These are phyloP conservation scores for Aphanomyces stellatus DNA, from an alignment of 352 stramenopile genomes.

Conservation along the genomic window DNA sequence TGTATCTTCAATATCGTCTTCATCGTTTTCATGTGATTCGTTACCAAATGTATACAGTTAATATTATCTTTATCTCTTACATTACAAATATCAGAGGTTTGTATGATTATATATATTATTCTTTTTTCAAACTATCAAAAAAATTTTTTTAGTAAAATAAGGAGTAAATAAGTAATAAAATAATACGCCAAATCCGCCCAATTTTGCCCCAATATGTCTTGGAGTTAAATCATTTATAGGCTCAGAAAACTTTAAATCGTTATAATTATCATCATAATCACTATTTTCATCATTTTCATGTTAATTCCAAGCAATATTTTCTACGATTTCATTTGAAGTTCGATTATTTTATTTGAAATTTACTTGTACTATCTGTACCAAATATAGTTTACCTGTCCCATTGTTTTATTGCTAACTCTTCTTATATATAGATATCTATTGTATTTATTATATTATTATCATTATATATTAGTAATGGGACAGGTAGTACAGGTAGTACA, in stretches of 20 bases:
- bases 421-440: not conserved
- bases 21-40: not conserved
- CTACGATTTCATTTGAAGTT: not conserved
- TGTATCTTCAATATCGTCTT: not conserved
- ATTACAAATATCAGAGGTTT: not conserved
- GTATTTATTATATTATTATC: not conserved
- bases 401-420: not conserved
- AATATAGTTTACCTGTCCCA: not conserved
- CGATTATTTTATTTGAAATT: not conserved
- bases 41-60: not conserved
- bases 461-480: not conserved
- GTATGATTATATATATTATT: not conserved
- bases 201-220: not conserved
- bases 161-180: not conserved
- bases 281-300: not conserved
- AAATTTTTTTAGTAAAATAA: not conserved
- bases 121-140: not conserved
- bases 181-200: not conserved
- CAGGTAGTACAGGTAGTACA: not conserved
- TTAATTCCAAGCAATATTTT: not conserved
- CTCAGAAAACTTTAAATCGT: not conserved
- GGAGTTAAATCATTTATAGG: too few relatives aligned
- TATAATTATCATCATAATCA: not conserved
- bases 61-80: not conserved
- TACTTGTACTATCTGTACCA: not conserved